phyloP scores from a whole-genome alignment of 768 basidiomycete species.

The Hypholoma fasciculare region DNA sequence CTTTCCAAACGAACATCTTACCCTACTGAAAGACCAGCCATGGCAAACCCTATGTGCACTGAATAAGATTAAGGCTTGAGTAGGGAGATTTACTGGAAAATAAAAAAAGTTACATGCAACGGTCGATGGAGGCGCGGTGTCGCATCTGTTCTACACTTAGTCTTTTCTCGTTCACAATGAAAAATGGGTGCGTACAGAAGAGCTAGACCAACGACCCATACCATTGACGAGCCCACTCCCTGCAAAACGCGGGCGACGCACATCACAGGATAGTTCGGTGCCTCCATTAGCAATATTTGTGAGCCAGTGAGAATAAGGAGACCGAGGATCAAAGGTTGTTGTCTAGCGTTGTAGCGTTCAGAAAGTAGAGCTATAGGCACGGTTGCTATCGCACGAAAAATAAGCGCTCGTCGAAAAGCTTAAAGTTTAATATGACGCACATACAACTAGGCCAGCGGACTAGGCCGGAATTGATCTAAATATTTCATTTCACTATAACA shows the following conservation, averaged over 20 bases:
- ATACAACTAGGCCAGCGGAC: conserved; percentile 57
- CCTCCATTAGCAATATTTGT: conserved; percentile 65
- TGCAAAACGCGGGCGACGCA: conserved; percentile 58
- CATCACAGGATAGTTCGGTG: conserved; percentile 56
- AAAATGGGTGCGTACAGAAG: conserved; percentile 40
- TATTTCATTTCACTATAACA: background rate
- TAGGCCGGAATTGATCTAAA: conserved; percentile 19
- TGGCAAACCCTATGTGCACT: conserved; percentile 63
- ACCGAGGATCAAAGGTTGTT: conserved; percentile 50
- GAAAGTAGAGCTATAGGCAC: conserved; percentile 58
- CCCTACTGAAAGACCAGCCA: conserved; percentile 60
- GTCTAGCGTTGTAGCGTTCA: conserved; percentile 48
- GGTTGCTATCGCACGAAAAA: conserved; percentile 37
- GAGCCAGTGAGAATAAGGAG: conserved; percentile 50
- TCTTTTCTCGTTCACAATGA: background rate
- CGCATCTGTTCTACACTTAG: conserved; percentile 41
- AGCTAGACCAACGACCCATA: conserved; percentile 65
- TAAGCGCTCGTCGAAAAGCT: background rate
- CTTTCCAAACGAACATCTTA: conserved; percentile 15
- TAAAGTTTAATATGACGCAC: conserved; percentile 30
- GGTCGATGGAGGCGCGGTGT: conserved; percentile 47
- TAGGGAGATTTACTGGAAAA: background rate
- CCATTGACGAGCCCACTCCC: conserved; percentile 58
- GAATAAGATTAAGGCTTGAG: background rate
- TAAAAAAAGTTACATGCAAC: conserved; percentile 44